Evolutionary conservation across 2,329 filamentous ascomycete genomes (phyloP).

Genomic region (Apiospora rasikravindrae): DNA sequence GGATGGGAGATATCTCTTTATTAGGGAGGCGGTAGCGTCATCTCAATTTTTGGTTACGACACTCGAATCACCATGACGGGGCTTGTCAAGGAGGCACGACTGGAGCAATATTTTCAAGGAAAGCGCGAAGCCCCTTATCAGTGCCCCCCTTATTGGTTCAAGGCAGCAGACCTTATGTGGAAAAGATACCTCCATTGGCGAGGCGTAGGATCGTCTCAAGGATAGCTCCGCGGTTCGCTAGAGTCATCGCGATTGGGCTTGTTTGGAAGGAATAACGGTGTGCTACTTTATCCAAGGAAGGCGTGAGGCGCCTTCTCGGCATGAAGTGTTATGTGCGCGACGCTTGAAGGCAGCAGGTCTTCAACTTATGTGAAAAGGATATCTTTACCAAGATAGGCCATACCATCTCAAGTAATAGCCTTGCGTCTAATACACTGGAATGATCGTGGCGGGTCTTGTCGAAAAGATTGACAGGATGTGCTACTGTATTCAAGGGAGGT

Average conservation of each 20-base stretch:
- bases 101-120: not conserved
- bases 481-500: not conserved
- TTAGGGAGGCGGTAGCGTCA: not conserved
- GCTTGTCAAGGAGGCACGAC: not conserved
- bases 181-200: no score
- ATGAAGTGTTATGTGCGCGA: no score
- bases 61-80: not conserved
- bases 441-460: no score
- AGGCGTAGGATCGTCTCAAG: no score
- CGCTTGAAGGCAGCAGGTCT: not conserved
- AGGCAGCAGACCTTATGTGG: no score
- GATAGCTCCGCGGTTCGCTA: no score
- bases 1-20: not conserved
- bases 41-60: no score
- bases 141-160: no score
- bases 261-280: no score
- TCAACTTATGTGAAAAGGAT: not conserved
- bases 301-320: not conserved
- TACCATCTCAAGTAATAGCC: no score
- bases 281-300: not conserved
- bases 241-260: no score
- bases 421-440: no score
- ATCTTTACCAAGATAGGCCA: not conserved
- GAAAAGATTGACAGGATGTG: not conserved
- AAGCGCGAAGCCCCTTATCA: not conserved